Conservation (phyloP, 2,329 filamentous ascomycete genomes). For the Fusarium neocosmosporiellum region DNA sequence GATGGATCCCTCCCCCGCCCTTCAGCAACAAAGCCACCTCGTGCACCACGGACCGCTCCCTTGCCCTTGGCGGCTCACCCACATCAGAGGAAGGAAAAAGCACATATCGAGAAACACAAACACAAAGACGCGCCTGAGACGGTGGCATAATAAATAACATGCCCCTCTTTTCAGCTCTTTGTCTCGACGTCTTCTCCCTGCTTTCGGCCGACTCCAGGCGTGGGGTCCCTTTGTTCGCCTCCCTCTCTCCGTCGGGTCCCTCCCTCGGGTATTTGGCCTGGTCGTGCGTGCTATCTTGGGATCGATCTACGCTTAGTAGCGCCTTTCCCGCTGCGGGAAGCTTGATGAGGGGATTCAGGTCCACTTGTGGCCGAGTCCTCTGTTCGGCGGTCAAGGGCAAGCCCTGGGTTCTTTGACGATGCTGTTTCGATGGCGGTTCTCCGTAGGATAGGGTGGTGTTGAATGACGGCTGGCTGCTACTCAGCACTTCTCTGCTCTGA, state of each 20-base stretch:
- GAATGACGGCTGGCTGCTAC: neutral
- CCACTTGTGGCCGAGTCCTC: conserved; percentile 1
- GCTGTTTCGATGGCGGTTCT: neutral
- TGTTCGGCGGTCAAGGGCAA: neutral
- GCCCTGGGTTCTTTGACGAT: neutral
- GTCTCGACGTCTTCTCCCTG: conserved; percentile 24
- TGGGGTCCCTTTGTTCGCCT: neutral
- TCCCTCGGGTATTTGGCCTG: conserved; percentile 1
- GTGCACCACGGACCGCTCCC: conserved; percentile 1
- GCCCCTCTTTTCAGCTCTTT: conserved; percentile 23
- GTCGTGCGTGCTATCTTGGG: conserved; percentile 1
- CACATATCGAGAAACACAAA: conserved; percentile 14
- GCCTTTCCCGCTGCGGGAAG: conserved; percentile 14
- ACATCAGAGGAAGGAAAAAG: neutral
- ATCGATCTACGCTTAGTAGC: conserved; percentile 10
- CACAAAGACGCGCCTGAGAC: conserved; percentile 16
- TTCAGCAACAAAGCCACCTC: conserved; percentile 2
- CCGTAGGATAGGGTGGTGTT: neutral
- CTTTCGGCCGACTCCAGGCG: conserved; percentile 8
- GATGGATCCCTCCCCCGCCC: conserved; percentile 1
- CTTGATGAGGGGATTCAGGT: neutral
- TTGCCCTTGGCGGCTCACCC: conserved; percentile 9
- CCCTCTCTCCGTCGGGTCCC: neutral
- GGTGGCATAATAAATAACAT: conserved; percentile 5
- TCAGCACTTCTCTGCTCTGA: neutral